Evolutionary conservation across 352 stramenopile genomes (phyloP).

Genomic region (Hyaloperonospora brassicae): DNA sequence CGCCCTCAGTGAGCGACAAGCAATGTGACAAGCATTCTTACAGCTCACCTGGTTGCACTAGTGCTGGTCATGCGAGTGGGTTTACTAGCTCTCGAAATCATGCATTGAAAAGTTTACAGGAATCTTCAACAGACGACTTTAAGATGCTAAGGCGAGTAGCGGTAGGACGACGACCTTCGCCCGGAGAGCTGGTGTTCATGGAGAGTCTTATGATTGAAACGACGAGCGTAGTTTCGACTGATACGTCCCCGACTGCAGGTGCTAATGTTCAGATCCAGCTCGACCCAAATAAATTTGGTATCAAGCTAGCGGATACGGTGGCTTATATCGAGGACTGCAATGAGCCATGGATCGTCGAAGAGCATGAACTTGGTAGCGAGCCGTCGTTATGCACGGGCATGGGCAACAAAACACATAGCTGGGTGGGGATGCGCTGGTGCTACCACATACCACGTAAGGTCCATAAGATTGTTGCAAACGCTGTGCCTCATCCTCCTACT

Average conservation of each 20-base stretch:
- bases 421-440: constrained; percentile 76
- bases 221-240: constrained; percentile 15
- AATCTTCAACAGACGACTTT: constrained; percentile 61
- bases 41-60: no score
- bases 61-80: neutral
- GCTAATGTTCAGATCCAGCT: constrained; percentile 20
- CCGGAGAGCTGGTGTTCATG: constrained; percentile 60
- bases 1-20: no score
- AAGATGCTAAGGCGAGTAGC: constrained; percentile 42
- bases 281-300: constrained; percentile 23
- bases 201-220: constrained; percentile 66
- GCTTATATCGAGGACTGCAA: constrained; percentile 56
- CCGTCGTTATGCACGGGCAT: constrained; percentile 17
- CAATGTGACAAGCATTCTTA: no score
- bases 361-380: constrained; percentile 13
- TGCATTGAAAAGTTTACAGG: neutral
- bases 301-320: constrained; percentile 26
- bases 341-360: constrained; percentile 37
- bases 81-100: constrained; percentile 1
- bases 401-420: constrained; percentile 51
- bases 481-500: constrained; percentile 55
- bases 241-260: constrained; percentile 5
- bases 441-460: constrained; percentile 66
- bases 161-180: constrained; percentile 35
- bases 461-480: constrained; percentile 36